Evolutionary conservation across 495 filamentous ascomycete genomes (phyloP), one percentile per base, ranked within the genome.

Genomic region (Penicillium pulvis): DNA sequence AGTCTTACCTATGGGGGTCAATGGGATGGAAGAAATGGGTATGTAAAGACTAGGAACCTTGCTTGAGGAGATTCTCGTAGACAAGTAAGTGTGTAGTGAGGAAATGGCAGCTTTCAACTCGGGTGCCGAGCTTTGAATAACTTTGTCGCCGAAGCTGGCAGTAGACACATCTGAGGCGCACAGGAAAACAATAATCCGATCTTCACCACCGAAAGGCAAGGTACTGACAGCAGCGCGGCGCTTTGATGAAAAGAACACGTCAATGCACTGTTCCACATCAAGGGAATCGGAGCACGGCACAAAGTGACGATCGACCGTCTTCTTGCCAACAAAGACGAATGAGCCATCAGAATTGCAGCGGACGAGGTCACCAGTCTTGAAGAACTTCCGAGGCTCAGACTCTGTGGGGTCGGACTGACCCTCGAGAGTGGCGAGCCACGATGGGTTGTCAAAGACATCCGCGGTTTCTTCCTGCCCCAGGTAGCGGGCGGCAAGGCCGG

Each of bases 21-120:
- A 64, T 0, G 86, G 86, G 58, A 87, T 73, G 19, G 74, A 63
- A 12, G 71, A 67, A 4, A 87, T 68, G 2, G 84, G 83, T 41
- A 89, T 79, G 26, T 83, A 87, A 3, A 79, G 74, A 23, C 79
- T 76, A 12, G 86, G 86, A 10, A 87, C 74, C 80, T 87, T 87
- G 63, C 80, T 83, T 24, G 52, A 50, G 14, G 78, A 70, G 17
- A 76, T 58, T 3, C 51, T 50, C 28, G 56, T 64, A 1, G 56
- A 58, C 20, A 81, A 57, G 44, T 70, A 46, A 4, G 57, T 48
- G 46, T 75, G 59, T 10, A 76, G 16, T 31, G 58, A 57, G 1
- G 55, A 35, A 33, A 63, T 54, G 6, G 58, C 50, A 2, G 60
- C 28, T 26, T 67, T 67, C 41, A 71, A 46, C 3, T 67, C 54